phyloP scores from a whole-genome alignment of 768 basidiomycete species.

The Crucibulum laeve region DNA sequence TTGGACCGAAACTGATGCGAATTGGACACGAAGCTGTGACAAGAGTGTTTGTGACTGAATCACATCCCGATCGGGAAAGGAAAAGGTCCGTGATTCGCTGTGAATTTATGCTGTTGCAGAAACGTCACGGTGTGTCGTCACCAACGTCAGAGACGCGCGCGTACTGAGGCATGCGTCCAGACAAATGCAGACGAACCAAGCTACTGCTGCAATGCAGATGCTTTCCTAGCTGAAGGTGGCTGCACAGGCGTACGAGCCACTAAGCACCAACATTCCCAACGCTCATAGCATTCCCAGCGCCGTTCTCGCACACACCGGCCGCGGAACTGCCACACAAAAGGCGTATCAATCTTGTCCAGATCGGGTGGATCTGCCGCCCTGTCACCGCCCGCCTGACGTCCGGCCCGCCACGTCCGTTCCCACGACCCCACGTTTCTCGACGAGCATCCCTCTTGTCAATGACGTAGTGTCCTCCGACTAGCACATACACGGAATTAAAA shows the following conservation, averaged over 20 bases:
- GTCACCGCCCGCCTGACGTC: constrained; percentile 6
- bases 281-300: not conserved
- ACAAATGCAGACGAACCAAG: no score
- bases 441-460: constrained; percentile 22
- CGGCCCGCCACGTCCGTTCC: constrained; percentile 20
- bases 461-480: constrained; percentile 14
- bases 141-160: no score
- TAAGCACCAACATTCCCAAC: not conserved
- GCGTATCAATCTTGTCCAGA: constrained; percentile 12
- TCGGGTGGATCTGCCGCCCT: constrained; percentile 17
- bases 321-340: constrained; percentile 5
- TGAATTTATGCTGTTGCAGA: no score
- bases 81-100: no score
- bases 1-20: not conserved
- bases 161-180: no score
- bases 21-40: not conserved
- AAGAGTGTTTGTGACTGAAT: no score
- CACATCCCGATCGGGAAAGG: no score
- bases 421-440: constrained; percentile 37
- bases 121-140: no score
- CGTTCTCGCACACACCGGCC: constrained; percentile 6
- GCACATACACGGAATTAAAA: no score
- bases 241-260: no score
- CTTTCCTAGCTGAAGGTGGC: no score
- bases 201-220: no score